Percentiles rank a stretch among this genome's conserved stretches.
These are phyloP conservation scores for Barnettozyma sp. DNA, from an alignment of 805 yeast genomes.

Conservation along the genomic window DNA sequence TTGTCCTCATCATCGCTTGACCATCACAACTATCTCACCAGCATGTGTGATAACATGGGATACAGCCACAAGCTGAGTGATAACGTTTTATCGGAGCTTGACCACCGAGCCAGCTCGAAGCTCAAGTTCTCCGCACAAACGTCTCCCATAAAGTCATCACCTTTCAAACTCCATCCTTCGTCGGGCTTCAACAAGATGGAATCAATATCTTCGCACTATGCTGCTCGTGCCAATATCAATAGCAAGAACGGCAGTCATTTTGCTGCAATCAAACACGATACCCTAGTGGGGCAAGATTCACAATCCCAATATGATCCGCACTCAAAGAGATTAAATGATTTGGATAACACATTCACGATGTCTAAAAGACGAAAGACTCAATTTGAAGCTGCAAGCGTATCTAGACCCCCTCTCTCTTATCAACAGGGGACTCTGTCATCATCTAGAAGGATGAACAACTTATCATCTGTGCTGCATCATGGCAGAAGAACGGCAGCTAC, in stretches of 20 bases:
- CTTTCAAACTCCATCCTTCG: conserved; percentile 19
- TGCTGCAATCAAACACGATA: conserved; percentile 21
- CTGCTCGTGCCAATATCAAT: conserved; percentile 13
- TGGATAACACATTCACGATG: conserved; percentile 14
- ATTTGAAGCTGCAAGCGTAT: conserved; percentile 13
- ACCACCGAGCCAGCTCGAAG: conserved; percentile 26
- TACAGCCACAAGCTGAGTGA: conserved; percentile 29
- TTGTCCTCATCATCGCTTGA: conserved; percentile 10
- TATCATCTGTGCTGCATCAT: conserved; percentile 6
- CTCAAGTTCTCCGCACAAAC: conserved; percentile 10
- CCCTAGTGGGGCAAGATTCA: conserved; percentile 9
- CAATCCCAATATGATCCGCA: conserved; percentile 17
- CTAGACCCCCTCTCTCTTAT: neutral
- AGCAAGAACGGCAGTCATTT: conserved; percentile 2
- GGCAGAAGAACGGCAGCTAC: conserved; percentile 3
- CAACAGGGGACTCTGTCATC: conserved; percentile 4
- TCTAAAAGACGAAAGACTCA: conserved; percentile 23
- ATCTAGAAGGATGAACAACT: conserved; percentile 11
- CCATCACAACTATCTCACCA: conserved; percentile 7
- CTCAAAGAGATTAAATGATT: conserved; percentile 17
- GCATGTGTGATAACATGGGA: conserved; percentile 21
- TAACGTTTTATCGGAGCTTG: conserved; percentile 30
- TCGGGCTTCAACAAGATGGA: conserved; percentile 28
- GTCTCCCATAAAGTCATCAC: conserved; percentile 12
- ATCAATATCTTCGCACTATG: conserved; percentile 28